These are phyloP conservation scores for Annulohypoxylon stygium DNA, from an alignment of 495 filamentous ascomycete species.

Conservation along the genomic window DNA sequence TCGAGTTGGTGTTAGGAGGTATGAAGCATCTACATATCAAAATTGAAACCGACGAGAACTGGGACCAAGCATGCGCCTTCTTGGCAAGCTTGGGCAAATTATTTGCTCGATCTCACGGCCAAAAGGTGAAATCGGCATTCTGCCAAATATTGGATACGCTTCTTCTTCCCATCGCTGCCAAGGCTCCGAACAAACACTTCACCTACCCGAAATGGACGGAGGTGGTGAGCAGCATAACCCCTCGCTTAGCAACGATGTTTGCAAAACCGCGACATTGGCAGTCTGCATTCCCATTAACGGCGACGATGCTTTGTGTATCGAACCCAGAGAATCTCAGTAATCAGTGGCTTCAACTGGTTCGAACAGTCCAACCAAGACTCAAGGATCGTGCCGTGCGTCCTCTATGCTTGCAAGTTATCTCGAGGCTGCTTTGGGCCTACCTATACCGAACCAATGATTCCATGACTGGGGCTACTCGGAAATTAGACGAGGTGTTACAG, in stretches of 20 bases:
- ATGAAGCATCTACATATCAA: slow-evolving; percentile 90
- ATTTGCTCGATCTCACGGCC: slow-evolving; percentile 86
- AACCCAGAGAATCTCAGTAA: slow-evolving; percentile 82
- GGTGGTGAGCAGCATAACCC: slow-evolving; percentile 80
- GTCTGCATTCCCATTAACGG: slow-evolving; percentile 85
- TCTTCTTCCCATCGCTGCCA: slow-evolving; percentile 87
- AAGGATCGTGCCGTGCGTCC: slow-evolving; percentile 86
- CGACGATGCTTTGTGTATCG: slow-evolving; percentile 87
- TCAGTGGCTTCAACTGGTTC: slow-evolving; percentile 87
- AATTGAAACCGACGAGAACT: slow-evolving; percentile 76
- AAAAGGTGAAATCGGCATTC: slow-evolving; percentile 90
- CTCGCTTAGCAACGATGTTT: slow-evolving; percentile 83
- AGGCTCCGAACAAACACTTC: slow-evolving; percentile 76
- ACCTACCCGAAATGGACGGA: slow-evolving; percentile 86
- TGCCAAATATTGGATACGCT: slow-evolving; percentile 90
- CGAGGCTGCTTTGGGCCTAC: slow-evolving; percentile 95
- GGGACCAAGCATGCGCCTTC: slow-evolving; percentile 90
- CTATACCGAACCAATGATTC: slow-evolving; percentile 83
- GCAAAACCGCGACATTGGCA: slow-evolving; percentile 92
- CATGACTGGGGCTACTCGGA: slow-evolving; percentile 74
- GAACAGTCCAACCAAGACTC: slow-evolving; percentile 78
- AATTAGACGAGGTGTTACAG: slow-evolving; percentile 87
- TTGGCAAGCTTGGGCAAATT: slow-evolving; percentile 82
- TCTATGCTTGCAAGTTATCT: slow-evolving; percentile 88
- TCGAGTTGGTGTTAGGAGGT: slow-evolving; percentile 85